Evolutionary conservation across 768 basidiomycete genomes (phyloP).

Genomic region (Melanogaster broomeanus): DNA sequence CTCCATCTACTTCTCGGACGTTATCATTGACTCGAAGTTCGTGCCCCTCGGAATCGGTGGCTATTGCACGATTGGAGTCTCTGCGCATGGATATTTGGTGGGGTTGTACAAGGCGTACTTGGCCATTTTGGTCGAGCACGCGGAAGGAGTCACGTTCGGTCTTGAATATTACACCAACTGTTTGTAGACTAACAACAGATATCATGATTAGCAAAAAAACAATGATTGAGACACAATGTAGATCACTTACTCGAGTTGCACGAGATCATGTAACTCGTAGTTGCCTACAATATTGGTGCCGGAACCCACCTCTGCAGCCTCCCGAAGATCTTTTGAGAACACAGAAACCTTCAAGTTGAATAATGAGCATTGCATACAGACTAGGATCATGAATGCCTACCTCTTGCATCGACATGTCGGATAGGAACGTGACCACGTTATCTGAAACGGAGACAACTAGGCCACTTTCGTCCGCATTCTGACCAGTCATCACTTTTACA

Average conservation of each 20-base stretch:
- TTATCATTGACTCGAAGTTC: conserved; percentile 87
- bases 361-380: conserved; percentile 2
- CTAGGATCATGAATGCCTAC: conserved; percentile 39
- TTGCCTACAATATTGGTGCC: conserved; percentile 88
- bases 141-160: conserved; percentile 96
- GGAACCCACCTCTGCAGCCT: conserved; percentile 96
- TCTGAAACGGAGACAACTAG: conserved; percentile 90
- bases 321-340: conserved; percentile 95
- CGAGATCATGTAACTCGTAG: conserved; percentile 94
- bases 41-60: conserved; percentile 86
- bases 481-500: conserved; percentile 96
- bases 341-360: conserved; percentile 73
- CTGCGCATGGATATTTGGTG: conserved; percentile 93
- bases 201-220: conserved; percentile 13
- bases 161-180: conserved; percentile 96
- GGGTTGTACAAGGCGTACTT: conserved; percentile 85
- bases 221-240: not conserved
- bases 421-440: conserved; percentile 92
- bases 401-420: conserved; percentile 98
- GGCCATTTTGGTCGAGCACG: conserved; percentile 92
- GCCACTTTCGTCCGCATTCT: conserved; percentile 94
- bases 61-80: conserved; percentile 79
- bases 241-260: conserved; percentile 86
- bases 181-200: conserved; percentile 63
- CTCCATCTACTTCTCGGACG: conserved; percentile 89